Base-by-base conservation (phyloP, 495 filamentous ascomycete species). In the Aspergillus carlsbadensis region DNA sequence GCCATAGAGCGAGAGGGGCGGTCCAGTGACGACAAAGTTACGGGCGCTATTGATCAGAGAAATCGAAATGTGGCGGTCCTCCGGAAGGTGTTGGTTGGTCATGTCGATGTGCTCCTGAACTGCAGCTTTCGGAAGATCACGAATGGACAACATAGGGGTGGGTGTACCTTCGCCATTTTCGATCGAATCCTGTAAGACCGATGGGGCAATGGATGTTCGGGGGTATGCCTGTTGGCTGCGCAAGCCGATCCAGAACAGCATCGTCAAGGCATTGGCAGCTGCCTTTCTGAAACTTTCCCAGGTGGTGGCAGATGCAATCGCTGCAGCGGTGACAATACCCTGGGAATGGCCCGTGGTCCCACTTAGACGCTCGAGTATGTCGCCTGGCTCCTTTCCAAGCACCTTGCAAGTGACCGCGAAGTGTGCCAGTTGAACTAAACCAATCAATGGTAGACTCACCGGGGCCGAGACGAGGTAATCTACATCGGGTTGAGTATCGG, bases 191-290 rank as follows among this genome's bases (percentile, higher is more conserved):
- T 93, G 92, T n/a, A 97, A 81, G 58, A 90, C 87, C 1, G 83
- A 84, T 1, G 95, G 95, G n/a, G 92, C 87, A 50, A 99, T 78
- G 1, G 95, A 97, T 2, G 95, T 98, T 48, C 86, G 85, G 42
- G 95, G 95, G 65, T 96, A 99, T 1, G 91, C 92, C 69, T 99
- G 95, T 67, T 99, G 95, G 69, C 93, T 96, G 60, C 95, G 89
- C n/a, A 92, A 84, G 59, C 95, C 95, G 60, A 99, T 98, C 95
- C 94, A 99, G 78, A 99, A 99, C n/a, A 99, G 87, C 56, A 95
- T 88, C 6, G 87, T 95, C 53, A 99, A 75, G 2, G 92, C 88
- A 64, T 88, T 81, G 48, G 81, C 87, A 33, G 91, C 80, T 31
- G 87, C 81, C 63, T 88, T 83, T 35, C 89, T 82, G 63, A 95